A percentile compares a stretch with the other conserved stretches of the same genome.
Evolutionary conservation across 1,284 basidiomycete species (phyloP).

Genomic region (Rhodotorula sp.): DNA sequence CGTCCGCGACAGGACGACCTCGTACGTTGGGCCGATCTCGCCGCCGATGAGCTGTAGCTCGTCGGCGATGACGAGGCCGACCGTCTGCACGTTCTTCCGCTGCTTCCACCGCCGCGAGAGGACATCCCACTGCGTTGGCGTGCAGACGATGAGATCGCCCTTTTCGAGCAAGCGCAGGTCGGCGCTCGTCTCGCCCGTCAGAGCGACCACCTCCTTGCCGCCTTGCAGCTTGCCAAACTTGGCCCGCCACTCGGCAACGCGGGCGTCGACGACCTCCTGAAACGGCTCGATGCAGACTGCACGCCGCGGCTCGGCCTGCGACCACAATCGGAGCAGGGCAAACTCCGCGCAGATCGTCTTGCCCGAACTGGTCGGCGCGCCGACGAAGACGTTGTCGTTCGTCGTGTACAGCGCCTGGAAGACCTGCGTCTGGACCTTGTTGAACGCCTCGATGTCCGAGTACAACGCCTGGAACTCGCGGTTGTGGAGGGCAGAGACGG

Average conservation of each 20-base stretch:
- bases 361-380: slow-evolving; percentile 92
- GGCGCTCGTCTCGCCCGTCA: slow-evolving; percentile 92
- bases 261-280: slow-evolving; percentile 91
- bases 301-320: slow-evolving; percentile 73
- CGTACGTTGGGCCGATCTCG: slow-evolving; percentile 91
- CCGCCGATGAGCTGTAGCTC: slow-evolving; percentile 88
- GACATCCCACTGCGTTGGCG: slow-evolving; percentile 91
- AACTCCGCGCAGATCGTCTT: slow-evolving; percentile 98
- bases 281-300: slow-evolving; percentile 96
- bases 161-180: slow-evolving; percentile 88
- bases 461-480: slow-evolving; percentile 85
- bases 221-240: slow-evolving; percentile 81
- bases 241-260: slow-evolving; percentile 81
- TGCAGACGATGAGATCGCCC: slow-evolving; percentile 87
- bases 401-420: slow-evolving; percentile 96
- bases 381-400: slow-evolving; percentile 93
- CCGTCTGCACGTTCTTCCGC: slow-evolving; percentile 91
- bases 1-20: slow-evolving; percentile 89
- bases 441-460: slow-evolving; percentile 70
- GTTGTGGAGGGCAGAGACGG: slow-evolving; percentile 86
- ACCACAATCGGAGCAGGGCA: slow-evolving; percentile 87
- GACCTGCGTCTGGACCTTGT: slow-evolving; percentile 98
- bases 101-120: slow-evolving; percentile 95
- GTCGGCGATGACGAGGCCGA: slow-evolving; percentile 90
- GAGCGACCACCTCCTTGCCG: slow-evolving; percentile 85